Evolutionary conservation across 1,284 basidiomycete species (phyloP), one percentile per base, ranked within the genome.

Genomic region (Marasmius sp.): DNA sequence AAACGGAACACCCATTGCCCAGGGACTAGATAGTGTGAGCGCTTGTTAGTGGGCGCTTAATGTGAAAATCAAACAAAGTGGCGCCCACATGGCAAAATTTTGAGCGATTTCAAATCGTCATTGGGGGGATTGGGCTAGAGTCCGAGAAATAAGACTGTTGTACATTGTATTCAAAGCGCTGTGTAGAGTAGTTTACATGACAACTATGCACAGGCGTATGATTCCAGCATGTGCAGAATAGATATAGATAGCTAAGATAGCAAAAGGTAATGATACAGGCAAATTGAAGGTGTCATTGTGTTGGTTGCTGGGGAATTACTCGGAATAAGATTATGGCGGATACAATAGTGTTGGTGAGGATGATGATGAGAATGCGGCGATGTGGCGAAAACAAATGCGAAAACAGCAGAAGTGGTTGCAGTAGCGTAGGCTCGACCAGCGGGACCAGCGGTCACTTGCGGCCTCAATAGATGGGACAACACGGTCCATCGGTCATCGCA

Each of bases 401-500:
- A 54, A 38, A n/a, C 34, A 38, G 16, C 16, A 47, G 16, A 8
- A n/a, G 8, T 47, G 52, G 27, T 33, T 8, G 10, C 22, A 27
- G 22, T 33, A 52, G 33, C 48, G 12, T 11, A 49, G 48, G 18
- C 10, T 33, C 8, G 50, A 33, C 34, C 37, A 36, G 37, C 34
- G 33, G 27, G 27, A 27, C 27, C 27, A 27, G 27, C 27, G 27
- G 27, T 27, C 27, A 27, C 5, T 27, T 27, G 27, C 27, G 5
- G 27, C 27, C 2, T 27, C 27, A 27, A 27, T 27, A 27, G 27
- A 27, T 27, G 27, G 27, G 27, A 27, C 27, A 27, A 27, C 27
- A 27, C 27, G 20, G 27, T 27, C 27, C 27, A 27, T 27, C 27
- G 56, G 51, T 37, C 65, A 67, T 64, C 69, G 67, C 56, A 67